Evolutionary conservation across 2,329 filamentous ascomycete genomes (phyloP).

Genomic region (Tolypocladium tropicale): DNA sequence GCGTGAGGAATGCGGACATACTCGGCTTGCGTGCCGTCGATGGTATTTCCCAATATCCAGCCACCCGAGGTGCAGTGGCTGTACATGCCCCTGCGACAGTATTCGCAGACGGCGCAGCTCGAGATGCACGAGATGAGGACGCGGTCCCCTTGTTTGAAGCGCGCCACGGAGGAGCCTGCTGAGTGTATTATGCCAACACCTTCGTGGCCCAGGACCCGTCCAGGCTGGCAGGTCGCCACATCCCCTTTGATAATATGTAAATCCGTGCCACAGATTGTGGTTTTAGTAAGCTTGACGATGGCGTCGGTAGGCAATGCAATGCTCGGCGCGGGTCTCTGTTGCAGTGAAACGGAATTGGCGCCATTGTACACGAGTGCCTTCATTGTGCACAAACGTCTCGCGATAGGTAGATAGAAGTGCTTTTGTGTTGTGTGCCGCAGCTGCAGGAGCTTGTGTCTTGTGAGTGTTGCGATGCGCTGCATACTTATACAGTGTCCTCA

Average conservation of each 20-base stretch:
- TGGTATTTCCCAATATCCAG: constrained; percentile 42
- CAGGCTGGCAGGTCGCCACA: constrained; percentile 34
- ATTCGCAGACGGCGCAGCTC: constrained; percentile 38
- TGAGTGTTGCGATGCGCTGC: background rate
- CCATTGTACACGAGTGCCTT: constrained; percentile 35
- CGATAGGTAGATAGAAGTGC: background rate
- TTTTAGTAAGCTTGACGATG: constrained; percentile 34
- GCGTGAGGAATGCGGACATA: constrained; percentile 43
- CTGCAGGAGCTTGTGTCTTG: background rate
- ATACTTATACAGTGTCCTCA: background rate
- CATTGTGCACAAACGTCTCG: constrained; percentile 19
- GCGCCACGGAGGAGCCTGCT: constrained; percentile 31
- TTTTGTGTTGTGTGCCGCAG: background rate
- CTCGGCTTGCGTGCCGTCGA: constrained; percentile 47
- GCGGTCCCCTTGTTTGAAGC: constrained; percentile 36
- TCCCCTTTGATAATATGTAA: constrained; percentile 45
- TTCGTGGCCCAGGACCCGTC: constrained; percentile 41
- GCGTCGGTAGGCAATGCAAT: constrained; percentile 34
- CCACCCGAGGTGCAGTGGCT: constrained; percentile 43
- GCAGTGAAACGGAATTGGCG: constrained; percentile 21
- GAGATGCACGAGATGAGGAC: constrained; percentile 43
- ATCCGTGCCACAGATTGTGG: constrained; percentile 44
- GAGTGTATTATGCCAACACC: constrained; percentile 38
- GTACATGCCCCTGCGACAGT: constrained; percentile 39
- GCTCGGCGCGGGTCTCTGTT: constrained; percentile 30